A percentile compares a stretch with the other conserved stretches of the same genome.
Conservation (phyloP, 495 filamentous ascomycete species). For the Penicillium alfredii region DNA sequence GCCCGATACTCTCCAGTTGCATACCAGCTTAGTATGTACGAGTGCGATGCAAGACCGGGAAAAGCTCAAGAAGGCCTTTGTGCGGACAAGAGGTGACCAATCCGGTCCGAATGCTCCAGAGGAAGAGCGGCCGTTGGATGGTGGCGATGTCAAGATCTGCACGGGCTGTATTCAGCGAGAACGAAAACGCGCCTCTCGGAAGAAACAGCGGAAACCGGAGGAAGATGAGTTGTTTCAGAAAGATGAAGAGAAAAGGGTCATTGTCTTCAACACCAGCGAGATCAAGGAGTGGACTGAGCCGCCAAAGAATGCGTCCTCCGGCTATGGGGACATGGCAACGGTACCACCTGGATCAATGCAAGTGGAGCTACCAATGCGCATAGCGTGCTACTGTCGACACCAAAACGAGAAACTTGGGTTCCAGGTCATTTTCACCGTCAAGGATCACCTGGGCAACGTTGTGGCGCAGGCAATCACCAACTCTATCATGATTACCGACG, state of each 20-base stretch:
- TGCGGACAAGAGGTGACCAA: conserved; percentile 55
- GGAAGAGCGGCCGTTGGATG: conserved; percentile 68
- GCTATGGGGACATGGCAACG: conserved; percentile 28
- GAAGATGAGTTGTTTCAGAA: conserved; percentile 74
- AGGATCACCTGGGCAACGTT: conserved; percentile 65
- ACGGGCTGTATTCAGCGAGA: conserved; percentile 76
- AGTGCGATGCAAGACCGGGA: conserved; percentile 81
- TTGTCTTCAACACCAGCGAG: conserved; percentile 93
- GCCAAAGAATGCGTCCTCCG: conserved; percentile 30
- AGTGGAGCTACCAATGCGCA: conserved; percentile 85
- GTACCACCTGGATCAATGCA: conserved; percentile 60
- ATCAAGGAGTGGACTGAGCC: conserved; percentile 75
- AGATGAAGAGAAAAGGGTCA: conserved; percentile 70
- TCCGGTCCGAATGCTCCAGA: conserved; percentile 36
- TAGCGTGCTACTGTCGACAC: conserved; percentile 94
- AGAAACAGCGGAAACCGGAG: conserved; percentile 79
- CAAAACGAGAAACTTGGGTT: conserved; percentile 89
- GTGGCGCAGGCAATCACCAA: conserved; percentile 79
- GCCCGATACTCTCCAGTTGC: conserved; percentile 72
- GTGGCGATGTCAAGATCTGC: conserved; percentile 83
- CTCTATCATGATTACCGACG: conserved; percentile 92
- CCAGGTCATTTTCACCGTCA: conserved; percentile 89
- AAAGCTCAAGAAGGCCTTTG: conserved; percentile 56
- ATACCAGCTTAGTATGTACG: conserved; percentile 77
- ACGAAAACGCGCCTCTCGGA: conserved; percentile 79